Evolutionary conservation across 164 flowering plant species (phyloP), one percentile per base, ranked within the genome.

Genomic region (Echeveria elegans): DNA sequence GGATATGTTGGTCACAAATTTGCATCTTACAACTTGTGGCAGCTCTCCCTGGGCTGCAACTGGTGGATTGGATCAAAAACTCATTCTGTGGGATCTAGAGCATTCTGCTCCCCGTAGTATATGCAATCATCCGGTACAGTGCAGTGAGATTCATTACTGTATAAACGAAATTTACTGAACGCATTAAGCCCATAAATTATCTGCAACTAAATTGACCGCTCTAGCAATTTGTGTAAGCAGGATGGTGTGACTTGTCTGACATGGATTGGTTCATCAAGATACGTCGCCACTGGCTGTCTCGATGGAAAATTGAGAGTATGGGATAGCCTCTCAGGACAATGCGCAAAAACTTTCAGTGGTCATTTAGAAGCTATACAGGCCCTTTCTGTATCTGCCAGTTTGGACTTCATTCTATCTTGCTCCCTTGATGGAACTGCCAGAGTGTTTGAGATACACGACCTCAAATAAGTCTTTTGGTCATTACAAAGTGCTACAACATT

Each of bases 311-410:
- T 94, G 15, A 75, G 88, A 16, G 16, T 94, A 15, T 94, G 99
- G 99, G 96, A 94, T 59, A 80, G 88, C 71, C 90, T 85, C 11
- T 89, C 95, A 6, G 96, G 96, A 29, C 82, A 81, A 6, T 83
- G 89, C 70, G 77, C 72, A 16, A 81, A 63, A 76, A 82, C 84
- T 30, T 89, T 89, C 73, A 73, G 69, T 5, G 97, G 96, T 9
- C 98, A 94, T 50, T 29, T 77, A 26, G 81, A 78, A 69, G 79
- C 83, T 26, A 81, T 91, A 67, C 95, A 88, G 64, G 77, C 88
- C 21, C 34, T 91, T 1, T 80, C 86, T 7, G 70, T 80, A 6
- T 86, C 96, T 52, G 75, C 85, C 4, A 72, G 77, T 59, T 72
- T 66, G 21, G 82, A 83, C 19, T 87, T 66, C 79, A 82, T 94